phyloP scores from a whole-genome alignment of 768 basidiomycete genomes.

The Tricholoma terreum region DNA sequence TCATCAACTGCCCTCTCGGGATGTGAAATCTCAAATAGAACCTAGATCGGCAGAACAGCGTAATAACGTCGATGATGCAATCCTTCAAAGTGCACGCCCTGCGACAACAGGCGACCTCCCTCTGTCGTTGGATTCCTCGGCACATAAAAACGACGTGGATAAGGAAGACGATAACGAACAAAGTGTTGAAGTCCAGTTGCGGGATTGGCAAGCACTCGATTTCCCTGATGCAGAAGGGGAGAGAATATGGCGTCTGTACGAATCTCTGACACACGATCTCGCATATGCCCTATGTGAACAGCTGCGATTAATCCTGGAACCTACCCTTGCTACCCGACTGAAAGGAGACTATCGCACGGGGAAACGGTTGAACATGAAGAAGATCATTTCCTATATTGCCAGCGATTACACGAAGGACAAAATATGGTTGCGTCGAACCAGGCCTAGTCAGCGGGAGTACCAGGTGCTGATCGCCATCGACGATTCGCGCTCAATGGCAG shows the following conservation, averaged over 20 bases:
- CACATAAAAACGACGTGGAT: slow-evolving; percentile 29
- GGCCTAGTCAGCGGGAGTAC: slow-evolving; percentile 92
- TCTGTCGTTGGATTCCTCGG: slow-evolving; percentile 22
- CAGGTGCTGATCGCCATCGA: slow-evolving; percentile 93
- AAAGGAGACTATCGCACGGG: slow-evolving; percentile 97
- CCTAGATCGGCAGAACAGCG: slow-evolving; percentile 20
- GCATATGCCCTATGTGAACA: slow-evolving; percentile 94
- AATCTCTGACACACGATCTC: slow-evolving; percentile 85
- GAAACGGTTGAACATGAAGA: slow-evolving; percentile 98
- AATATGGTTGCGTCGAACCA: slow-evolving; percentile 95
- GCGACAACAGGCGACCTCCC: slow-evolving; percentile 17
- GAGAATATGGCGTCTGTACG: slow-evolving; percentile 89
- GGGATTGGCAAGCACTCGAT: slow-evolving; percentile 59
- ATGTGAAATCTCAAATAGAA: slow-evolving; percentile 20
- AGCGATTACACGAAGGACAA: slow-evolving; percentile 99
- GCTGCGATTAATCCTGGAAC: slow-evolving; percentile 92
- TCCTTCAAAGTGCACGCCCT: slow-evolving; percentile 34
- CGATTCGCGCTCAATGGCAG: slow-evolving; percentile 96
- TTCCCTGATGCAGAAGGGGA: slow-evolving; percentile 57
- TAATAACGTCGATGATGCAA: slow-evolving; percentile 43
- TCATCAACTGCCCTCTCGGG: slow-evolving; percentile 20
- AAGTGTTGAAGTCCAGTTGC: slow-evolving; percentile 47
- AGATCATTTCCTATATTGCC: slow-evolving; percentile 96
- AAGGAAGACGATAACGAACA: slow-evolving; percentile 31
- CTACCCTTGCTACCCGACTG: slow-evolving; percentile 88